A percentile compares a stretch with the other conserved stretches of the same genome.
phyloP scores from a whole-genome alignment of 163 green algal species.

The Volvox carteri region DNA sequence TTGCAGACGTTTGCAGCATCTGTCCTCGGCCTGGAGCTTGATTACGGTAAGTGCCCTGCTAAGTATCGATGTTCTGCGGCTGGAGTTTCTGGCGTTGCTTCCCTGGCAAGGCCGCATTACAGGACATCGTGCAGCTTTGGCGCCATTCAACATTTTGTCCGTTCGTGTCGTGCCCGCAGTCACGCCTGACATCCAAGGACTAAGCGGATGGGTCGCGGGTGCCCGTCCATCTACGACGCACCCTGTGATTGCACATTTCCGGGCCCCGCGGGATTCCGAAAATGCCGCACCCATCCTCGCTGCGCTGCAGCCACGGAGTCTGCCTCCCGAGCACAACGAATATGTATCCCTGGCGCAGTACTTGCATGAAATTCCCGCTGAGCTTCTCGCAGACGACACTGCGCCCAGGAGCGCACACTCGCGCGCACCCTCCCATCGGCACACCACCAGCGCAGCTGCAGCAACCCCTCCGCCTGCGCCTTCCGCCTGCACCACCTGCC shows the following conservation, averaged over 20 bases:
- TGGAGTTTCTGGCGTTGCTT: too few species aligned
- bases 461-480: too few species aligned
- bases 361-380: background rate
- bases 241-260: slow-evolving; percentile 24
- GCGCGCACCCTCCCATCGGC: background rate
- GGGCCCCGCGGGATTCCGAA: background rate
- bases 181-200: slow-evolving; percentile 11
- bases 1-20: slow-evolving; percentile 24
- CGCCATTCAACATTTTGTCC: background rate
- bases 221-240: background rate
- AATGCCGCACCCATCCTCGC: background rate
- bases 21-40: slow-evolving; percentile 38
- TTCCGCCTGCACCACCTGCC: background rate
- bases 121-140: background rate
- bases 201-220: background rate
- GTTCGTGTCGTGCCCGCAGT: background rate
- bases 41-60: background rate
- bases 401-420: background rate
- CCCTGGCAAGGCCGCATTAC: too few species aligned
- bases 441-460: background rate
- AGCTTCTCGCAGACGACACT: background rate
- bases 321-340: background rate
- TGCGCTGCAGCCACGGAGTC: background rate
- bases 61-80: background rate
- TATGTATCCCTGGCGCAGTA: slow-evolving; percentile 24